Evolutionary conservation across 495 filamentous ascomycete species (phyloP).

Genomic region (Trichoderma gamsii): DNA sequence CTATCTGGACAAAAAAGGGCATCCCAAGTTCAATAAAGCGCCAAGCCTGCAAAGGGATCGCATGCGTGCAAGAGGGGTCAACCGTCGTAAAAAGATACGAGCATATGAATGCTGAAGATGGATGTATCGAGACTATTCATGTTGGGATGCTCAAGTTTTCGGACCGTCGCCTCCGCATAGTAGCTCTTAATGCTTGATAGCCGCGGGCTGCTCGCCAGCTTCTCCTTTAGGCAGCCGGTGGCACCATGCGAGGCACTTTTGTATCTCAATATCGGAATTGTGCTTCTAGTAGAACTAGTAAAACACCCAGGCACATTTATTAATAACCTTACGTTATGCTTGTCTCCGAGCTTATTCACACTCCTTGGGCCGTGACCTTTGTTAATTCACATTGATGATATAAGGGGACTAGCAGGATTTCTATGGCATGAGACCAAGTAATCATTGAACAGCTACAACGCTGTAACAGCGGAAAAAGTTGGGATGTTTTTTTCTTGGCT

Average conservation of each 20-base stretch:
- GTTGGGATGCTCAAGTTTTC: neutral
- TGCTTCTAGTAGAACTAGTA: neutral
- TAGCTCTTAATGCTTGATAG: neutral
- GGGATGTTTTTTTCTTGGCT: no score
- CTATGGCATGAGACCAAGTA: no score
- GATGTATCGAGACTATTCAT: no score
- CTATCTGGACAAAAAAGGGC: no score
- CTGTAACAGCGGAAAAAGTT: no score
- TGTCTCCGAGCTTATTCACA: neutral
- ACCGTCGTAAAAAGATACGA: neutral
- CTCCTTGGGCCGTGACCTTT: neutral
- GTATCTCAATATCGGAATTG: neutral
- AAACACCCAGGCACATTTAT: neutral
- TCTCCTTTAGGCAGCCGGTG: neutral
- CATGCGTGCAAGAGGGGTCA: neutral
- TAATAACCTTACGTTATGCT: neutral
- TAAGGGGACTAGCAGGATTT: no score
- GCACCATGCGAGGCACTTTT: conserved; percentile 3
- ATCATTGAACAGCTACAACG: no score
- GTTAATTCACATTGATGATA: no score
- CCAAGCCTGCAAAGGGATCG: neutral
- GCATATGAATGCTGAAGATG: neutral
- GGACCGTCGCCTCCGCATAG: neutral
- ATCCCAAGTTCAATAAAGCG: no score
- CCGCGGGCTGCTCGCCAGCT: neutral